Evolutionary conservation across 2,329 filamentous ascomycete species (phyloP), one percentile per base, ranked within the genome.

Genomic region (Fusarium continuum): DNA sequence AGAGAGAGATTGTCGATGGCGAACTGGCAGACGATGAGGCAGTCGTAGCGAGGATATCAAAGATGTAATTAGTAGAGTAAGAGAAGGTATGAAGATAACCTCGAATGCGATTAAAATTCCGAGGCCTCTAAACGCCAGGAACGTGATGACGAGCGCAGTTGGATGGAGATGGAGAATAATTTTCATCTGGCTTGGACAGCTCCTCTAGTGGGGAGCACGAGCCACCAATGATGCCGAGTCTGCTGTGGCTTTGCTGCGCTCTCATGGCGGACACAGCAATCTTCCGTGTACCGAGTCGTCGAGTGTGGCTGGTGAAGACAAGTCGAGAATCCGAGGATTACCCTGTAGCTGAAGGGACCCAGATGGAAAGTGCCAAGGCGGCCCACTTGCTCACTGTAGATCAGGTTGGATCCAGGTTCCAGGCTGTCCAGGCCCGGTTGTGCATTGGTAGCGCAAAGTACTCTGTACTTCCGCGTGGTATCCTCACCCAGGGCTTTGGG

Each of bases 91-190:
- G 50, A 51, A 35, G 48, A 62, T 57, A 64, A 56, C 68, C 67
- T 61, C 48, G 31, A 49, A 70, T 47, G 64, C 53, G 47, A 67
- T 64, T 65, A 64, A 54, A 44, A 64, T 67, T 56, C 65, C 58
- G 60, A 64, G 51, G 59, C 66, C 62, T 67, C 66, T 70, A 59
- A 61, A 63, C 72, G 70, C 70, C 73, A 69, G 71, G 61, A 68
- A 69, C 65, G 72, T 72, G 72, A 72, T 72, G 72, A 70, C 69
- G 69, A 73, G 68, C 65, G 69, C 55, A 62, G 70, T 64, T 70
- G 66, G 61, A 64, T 70, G 67, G 56, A 68, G 69, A 69, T 71
- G 70, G 65, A 72, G 72, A 75, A 75, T 73, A 75, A 74, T 75
- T 75, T 75, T 75, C 73, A 75, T 70, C 70, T 60, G 64, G 63